These are phyloP conservation scores for Penicillium hesseltinei DNA, from an alignment of 2,329 filamentous ascomycete genomes.

Conservation along the genomic window DNA sequence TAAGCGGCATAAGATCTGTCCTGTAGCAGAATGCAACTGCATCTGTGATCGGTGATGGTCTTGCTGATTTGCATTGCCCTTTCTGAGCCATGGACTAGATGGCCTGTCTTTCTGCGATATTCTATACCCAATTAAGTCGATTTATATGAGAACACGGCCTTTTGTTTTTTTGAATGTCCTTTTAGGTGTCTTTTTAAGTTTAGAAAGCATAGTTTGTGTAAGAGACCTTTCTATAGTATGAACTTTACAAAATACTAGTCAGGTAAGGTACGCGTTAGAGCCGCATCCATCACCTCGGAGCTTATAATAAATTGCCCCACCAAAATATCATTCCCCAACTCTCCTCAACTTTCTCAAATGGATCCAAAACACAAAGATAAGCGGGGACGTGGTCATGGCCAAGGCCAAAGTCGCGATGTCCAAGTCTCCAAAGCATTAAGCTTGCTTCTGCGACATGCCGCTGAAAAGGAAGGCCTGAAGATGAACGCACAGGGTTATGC, in stretches of 20 bases:
- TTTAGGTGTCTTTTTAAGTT: no score
- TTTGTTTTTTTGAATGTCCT: no score
- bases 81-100: not conserved
- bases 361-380: not conserved
- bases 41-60: slow-evolving; percentile 38
- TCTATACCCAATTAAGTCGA: slow-evolving; percentile 16
- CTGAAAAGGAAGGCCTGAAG: slow-evolving; percentile 58
- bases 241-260: no score
- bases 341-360: not conserved
- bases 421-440: slow-evolving; percentile 44
- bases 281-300: not conserved
- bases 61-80: not conserved
- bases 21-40: slow-evolving; percentile 42
- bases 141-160: not conserved
- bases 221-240: no score
- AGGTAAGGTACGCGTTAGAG: not conserved
- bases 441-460: slow-evolving; percentile 59
- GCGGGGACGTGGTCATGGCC: slow-evolving; percentile 9
- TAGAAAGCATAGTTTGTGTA: no score
- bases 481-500: slow-evolving; percentile 61
- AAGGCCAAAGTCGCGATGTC: slow-evolving; percentile 32
- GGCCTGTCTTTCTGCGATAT: not conserved
- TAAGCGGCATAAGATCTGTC: slow-evolving; percentile 38
- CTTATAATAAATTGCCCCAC: slow-evolving; percentile 1
- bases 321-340: not conserved